Evolutionary conservation across 345 rosid species (phyloP), one percentile per base, ranked within the genome.

Genomic region (Citrus unshiu): DNA sequence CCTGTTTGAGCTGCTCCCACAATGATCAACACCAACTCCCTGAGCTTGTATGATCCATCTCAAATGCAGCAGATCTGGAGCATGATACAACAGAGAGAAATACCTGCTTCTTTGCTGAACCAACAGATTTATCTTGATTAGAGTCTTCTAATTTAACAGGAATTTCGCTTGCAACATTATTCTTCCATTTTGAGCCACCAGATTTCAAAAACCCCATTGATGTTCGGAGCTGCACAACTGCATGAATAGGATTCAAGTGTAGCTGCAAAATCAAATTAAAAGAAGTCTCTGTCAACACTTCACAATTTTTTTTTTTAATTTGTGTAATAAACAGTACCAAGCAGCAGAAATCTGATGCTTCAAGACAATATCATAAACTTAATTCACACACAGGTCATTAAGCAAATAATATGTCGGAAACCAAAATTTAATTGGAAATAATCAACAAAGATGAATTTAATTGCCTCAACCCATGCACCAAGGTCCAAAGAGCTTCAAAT

Each of bases 171-270:
- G 81, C 68, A 21, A 63, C 81, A 72, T 68, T 81, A 58, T 73
- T 86, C 84, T 87, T 90, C 84, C 81, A 85, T 74, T 84, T 88
- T 18, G 84, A 83, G 59, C 72, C 79, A 83, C 74, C 77, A 19
- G 89, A 66, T 25, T 62, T 79, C 29, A 88, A 78, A 82, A 87
- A 86, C 43, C 83, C 79, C 85, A 87, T 61, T 5, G 94, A 90
- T 4, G 98, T 97, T 64, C 97, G 92, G 71, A 95, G 94, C 86
- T 95, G 97, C 83, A 90, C 95, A 80, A 88, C 90, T 70, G 97
- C 90, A 83, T 92, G 87, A 79, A 94, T 81, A 75, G 97, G 99
- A 84, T 93, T 93, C 90, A 95, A 80, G 84, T 89, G 82, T 77
- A 94, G 83, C 99, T 95, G 95, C 93, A 91, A 81, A 80, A 81